Evolutionary conservation across 1,284 basidiomycete species (phyloP).

Genomic region (Fomitopsis pinicola): DNA sequence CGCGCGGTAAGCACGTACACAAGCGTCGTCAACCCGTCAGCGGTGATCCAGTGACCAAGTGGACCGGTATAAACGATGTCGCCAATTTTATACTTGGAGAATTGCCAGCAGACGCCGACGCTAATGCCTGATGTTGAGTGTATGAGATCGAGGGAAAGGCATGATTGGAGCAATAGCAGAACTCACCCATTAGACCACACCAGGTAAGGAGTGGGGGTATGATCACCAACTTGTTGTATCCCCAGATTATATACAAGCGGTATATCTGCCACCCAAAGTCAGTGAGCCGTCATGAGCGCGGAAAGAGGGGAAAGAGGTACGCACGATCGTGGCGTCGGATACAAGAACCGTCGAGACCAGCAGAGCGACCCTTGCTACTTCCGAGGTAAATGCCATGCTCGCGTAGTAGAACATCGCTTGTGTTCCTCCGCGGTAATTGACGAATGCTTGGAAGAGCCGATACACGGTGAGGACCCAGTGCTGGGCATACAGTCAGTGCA

Average conservation of each 20-base stretch:
- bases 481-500: neutral
- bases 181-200: constrained; percentile 1
- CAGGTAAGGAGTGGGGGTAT: constrained; percentile 1
- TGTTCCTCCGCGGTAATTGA: constrained; percentile 1
- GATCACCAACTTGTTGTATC: neutral
- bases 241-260: constrained; percentile 8
- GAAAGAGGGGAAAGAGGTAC: neutral
- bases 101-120: constrained; percentile 1
- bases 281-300: neutral
- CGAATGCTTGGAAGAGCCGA: constrained; percentile 3
- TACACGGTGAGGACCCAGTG: constrained; percentile 3
- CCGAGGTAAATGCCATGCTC: neutral
- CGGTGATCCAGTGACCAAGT: neutral
- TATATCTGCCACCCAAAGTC: constrained; percentile 1
- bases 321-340: constrained; percentile 4
- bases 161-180: no score
- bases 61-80: neutral
- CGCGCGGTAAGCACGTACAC: neutral
- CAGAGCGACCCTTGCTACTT: constrained; percentile 3
- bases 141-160: neutral
- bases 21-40: constrained; percentile 1
- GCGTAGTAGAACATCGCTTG: neutral
- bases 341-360: constrained; percentile 1
- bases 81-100: neutral
- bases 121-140: neutral